A percentile compares a stretch with the other conserved stretches of the same genome.
Evolutionary conservation across 2,329 filamentous ascomycete species (phyloP).

Genomic region (Colletotrichum euphorbiae): DNA sequence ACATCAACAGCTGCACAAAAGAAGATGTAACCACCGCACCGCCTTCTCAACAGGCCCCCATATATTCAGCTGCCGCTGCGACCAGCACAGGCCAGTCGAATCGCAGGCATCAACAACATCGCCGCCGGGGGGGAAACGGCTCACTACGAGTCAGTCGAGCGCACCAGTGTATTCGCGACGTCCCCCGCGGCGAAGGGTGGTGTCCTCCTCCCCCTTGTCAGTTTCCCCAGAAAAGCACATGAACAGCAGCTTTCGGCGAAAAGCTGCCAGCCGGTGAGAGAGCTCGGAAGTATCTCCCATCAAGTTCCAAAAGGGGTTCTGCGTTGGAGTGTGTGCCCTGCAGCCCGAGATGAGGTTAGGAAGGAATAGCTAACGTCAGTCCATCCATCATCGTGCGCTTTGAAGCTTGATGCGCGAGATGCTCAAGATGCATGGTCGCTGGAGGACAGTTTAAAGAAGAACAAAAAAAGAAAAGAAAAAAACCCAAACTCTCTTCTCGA

Average conservation of each 20-base stretch:
- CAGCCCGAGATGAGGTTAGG: too few relatives aligned
- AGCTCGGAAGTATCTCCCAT: background rate
- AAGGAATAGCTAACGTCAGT: too few relatives aligned
- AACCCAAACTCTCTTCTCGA: too few relatives aligned
- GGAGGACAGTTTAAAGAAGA: too few relatives aligned
- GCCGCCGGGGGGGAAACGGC: background rate
- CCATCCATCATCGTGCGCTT: too few relatives aligned
- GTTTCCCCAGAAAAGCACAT: background rate
- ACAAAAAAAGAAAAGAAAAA: too few relatives aligned
- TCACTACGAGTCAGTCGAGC: constrained; percentile 20
- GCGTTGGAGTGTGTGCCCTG: too few relatives aligned
- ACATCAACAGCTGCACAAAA: background rate
- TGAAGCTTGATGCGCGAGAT: too few relatives aligned
- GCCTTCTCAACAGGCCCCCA: background rate
- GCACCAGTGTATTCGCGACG: background rate
- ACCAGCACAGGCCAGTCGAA: background rate
- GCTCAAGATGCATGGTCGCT: too few relatives aligned
- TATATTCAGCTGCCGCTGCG: background rate
- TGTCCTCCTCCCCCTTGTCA: too few relatives aligned
- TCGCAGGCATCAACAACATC: background rate
- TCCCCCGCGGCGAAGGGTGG: background rate
- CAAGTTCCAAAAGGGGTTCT: too few relatives aligned
- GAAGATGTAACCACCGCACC: background rate
- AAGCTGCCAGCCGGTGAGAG: background rate
- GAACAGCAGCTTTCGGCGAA: background rate